A percentile compares a stretch with the other conserved stretches of the same genome.
phyloP scores from a whole-genome alignment of 1,139 yeast genomes.

The Yamadazyma diospyri region DNA sequence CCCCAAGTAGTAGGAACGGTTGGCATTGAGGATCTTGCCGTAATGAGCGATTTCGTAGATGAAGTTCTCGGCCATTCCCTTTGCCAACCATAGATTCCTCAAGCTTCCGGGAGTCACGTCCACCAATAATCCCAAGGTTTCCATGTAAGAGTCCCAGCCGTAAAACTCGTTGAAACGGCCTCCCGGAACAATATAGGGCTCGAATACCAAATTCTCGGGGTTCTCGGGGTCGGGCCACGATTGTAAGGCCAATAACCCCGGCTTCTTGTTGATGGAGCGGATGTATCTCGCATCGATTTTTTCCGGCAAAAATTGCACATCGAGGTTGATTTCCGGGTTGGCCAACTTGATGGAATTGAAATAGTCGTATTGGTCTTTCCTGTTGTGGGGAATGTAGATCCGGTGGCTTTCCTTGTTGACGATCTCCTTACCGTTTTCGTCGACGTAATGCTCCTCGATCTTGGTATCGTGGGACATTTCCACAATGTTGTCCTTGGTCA shows the following conservation, averaged over 20 bases:
- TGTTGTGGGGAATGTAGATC: constrained; percentile 70
- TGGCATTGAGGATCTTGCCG: constrained; percentile 92
- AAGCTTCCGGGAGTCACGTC: constrained; percentile 53
- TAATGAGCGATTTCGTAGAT: constrained; percentile 86
- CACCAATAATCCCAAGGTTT: constrained; percentile 73
- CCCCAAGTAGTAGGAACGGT: constrained; percentile 84
- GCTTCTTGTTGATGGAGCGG: constrained; percentile 71
- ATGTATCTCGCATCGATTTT: constrained; percentile 67
- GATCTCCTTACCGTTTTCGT: constrained; percentile 29
- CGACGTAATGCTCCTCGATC: constrained; percentile 53
- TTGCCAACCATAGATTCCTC: constrained; percentile 52
- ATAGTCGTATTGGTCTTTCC: constrained; percentile 71
- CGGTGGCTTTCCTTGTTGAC: constrained; percentile 52
- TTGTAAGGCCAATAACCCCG: constrained; percentile 85
- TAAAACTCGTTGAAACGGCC: constrained; percentile 95
- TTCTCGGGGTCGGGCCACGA: constrained; percentile 51
- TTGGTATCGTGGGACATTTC: constrained; percentile 83
- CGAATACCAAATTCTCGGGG: constrained; percentile 54
- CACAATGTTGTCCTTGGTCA: constrained; percentile 58
- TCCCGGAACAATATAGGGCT: constrained; percentile 94
- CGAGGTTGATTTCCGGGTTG: constrained; percentile 59
- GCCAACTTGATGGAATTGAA: constrained; percentile 51
- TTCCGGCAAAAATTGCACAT: constrained; percentile 70
- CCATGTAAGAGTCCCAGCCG: constrained; percentile 98
- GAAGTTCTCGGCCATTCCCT: constrained; percentile 92